These are phyloP conservation scores for Rhododendron griersonianum DNA, from an alignment of 148 eudicot species.

Conservation along the genomic window DNA sequence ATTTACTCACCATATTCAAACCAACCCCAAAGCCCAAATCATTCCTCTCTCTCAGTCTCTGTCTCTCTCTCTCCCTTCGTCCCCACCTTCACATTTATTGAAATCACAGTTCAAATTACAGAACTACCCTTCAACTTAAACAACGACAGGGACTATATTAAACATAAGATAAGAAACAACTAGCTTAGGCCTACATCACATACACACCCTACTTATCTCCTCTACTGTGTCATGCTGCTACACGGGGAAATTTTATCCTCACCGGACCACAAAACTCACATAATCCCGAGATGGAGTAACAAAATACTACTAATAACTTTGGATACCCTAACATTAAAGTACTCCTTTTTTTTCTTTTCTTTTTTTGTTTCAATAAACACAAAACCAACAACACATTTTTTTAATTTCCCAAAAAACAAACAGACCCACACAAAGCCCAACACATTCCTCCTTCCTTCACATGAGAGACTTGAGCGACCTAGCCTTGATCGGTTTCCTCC, in stretches of 20 bases:
- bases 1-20: neutral
- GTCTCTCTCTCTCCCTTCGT: neutral
- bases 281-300: neutral
- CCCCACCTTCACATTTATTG: neutral
- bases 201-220: neutral
- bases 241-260: neutral
- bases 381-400: neutral
- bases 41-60: neutral
- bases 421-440: neutral
- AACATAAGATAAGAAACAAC: neutral
- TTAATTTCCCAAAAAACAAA: neutral
- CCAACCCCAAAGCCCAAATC: neutral
- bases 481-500: conserved; percentile 48
- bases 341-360: too few relatives aligned
- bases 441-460: conserved; percentile 11
- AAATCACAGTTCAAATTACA: neutral
- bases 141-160: neutral
- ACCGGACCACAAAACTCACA: neutral
- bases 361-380: neutral
- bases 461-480: conserved; percentile 54
- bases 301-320: neutral
- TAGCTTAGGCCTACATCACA: neutral
- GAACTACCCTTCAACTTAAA: neutral
- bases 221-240: neutral
- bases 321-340: neutral